Base-by-base conservation (phyloP, 805 yeast genomes). In the Spathaspora boniae region DNA sequence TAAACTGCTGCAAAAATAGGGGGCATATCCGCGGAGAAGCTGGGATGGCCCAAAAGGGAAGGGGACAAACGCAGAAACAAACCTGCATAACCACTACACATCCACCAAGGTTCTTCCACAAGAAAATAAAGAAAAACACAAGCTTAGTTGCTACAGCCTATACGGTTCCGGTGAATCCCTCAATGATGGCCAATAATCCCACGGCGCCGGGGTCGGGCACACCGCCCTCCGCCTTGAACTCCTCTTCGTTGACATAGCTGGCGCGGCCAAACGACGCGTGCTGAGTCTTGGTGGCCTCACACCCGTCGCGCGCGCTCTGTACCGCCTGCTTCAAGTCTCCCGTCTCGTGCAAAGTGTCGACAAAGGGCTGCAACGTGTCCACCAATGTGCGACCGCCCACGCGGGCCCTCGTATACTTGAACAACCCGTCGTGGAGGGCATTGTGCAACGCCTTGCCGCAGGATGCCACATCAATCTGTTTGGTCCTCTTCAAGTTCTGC, bases 171-270 rank as follows among this genome's bases (percentile, higher is more conserved):
- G 38, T 29, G 20, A 62, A 68, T 11, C 81, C 82, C 42, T 71
- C 64, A 15, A 76, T 53, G 12, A 77, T 53, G 16, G 74, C 85
- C 23, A 79, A 83, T 16, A 89, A 64, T 3, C 97, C 97, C 38
- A 86, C 77, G 2, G 97, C 96, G 45, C 98, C 97, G 4, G 98
- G 96, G 51, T 89, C 98, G 2, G 96, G 95, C 20, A 88, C 69
- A n/a, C 84, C 86, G 17, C 86, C 87, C 26, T 67, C 70, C 26
- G 60, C 70, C 37, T 66, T 62, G 47, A 79, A 72, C 34, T 75
- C 82, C 9, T 70, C 78, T 41, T 76, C 77, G 43, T 71, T 70
- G 18, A 89, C 96, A 54, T 89, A 91, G 4, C 95, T 82, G 12
- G 98, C 96, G 52, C 98, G 77, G 20, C 98, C 98, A 47, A 91